Evolutionary conservation across 2,329 filamentous ascomycete genomes (phyloP), one percentile per base, ranked within the genome.

Genomic region (Beauveria scarabaeidicola): DNA sequence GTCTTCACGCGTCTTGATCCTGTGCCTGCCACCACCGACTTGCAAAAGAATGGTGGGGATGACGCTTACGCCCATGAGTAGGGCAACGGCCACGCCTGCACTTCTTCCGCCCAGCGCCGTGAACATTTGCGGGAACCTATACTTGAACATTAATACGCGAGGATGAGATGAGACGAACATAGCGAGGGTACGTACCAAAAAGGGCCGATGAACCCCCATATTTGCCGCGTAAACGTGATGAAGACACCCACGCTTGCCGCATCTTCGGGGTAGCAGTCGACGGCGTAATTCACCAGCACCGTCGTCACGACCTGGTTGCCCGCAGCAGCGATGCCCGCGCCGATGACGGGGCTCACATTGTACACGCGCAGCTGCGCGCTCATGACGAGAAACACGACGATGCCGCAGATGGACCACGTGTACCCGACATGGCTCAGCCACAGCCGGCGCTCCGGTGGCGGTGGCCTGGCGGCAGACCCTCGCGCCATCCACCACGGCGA

Each of bases 51-150:
- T 50, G 21, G 44, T 48, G 32, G 54, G 54, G 4, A 50, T 3
- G 8, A 50, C 46, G 21, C 54, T 43, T 1, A 50, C 54, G 21
- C 44, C 54, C 7, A 57, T 17, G 17, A 57, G 44, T 23, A 57
- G 44, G 21, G 44, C 54, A 5, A 50, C 54, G 23, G 54, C 46
- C 4, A 57, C 21, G 11, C 44, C 54, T 8, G 54, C 54, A 36
- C 54, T 57, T 50, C 32, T 25, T 21, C 23, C 44, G n/a, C 54
- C 54, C 32, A 46, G 50, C 3, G 54, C 46, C 8, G 15, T 10
- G 32, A 57, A 57, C 54, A 57, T 50, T 50, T 57, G 54, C 46
- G 44, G 54, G 19, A 57, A 50, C 54, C 54, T 57, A n/a, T 27
- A 13, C n/a, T 23, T 23, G 23, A 36, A 19, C 11, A 10, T 40